phyloP scores from a whole-genome alignment of 345 rosid genomes.

The Eucalyptus urophylla region DNA sequence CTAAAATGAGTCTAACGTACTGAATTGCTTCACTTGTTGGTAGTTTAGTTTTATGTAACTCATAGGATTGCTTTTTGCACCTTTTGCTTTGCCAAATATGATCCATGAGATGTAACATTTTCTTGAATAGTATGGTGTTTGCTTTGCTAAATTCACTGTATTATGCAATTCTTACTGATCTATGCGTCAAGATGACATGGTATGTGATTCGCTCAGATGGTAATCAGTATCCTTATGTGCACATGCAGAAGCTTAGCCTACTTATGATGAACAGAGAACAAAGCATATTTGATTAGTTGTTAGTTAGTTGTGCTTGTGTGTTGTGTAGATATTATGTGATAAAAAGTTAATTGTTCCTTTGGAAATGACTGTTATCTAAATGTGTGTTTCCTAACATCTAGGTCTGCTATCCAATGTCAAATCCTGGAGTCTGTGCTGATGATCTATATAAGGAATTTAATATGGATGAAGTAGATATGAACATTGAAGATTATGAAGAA shows the following conservation, averaged over 20 bases:
- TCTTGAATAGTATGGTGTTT: neutral
- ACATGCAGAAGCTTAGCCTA: neutral
- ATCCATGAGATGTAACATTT: neutral
- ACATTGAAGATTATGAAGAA: slow-evolving; percentile 88
- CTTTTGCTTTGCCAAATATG: neutral
- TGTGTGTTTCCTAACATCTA: neutral
- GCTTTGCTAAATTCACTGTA: neutral
- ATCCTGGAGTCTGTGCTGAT: slow-evolving; percentile 27
- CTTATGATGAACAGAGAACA: neutral
- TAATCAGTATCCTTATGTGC: neutral
- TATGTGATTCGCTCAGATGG: neutral
- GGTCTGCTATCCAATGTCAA: slow-evolving; percentile 3
- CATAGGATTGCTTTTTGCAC: neutral
- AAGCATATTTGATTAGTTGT: neutral
- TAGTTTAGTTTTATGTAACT: neutral
- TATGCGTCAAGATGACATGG: neutral
- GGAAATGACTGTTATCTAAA: neutral
- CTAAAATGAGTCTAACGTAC: neutral
- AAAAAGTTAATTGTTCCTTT: neutral
- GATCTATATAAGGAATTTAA: slow-evolving; percentile 46
- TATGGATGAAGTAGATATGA: slow-evolving; percentile 81
- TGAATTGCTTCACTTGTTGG: neutral
- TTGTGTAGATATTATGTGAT: neutral
- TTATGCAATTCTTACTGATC: neutral
- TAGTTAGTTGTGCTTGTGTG: neutral